These are phyloP conservation scores for Plantago rigida DNA, from an alignment of 305 asterid genomes.

Conservation along the genomic window DNA sequence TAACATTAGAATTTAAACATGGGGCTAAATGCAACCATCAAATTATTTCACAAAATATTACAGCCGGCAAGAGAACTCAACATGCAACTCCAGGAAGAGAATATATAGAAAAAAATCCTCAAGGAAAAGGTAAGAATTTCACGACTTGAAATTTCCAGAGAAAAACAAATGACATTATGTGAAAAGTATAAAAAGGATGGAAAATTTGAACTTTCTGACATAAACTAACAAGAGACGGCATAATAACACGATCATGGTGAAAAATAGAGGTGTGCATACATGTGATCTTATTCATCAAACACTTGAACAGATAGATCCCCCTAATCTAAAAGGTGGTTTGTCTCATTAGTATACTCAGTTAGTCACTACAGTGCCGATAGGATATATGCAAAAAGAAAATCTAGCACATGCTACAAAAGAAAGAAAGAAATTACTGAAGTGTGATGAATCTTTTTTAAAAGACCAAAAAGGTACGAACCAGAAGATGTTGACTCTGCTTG, in stretches of 20 bases:
- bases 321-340: neutral
- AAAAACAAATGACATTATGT: neutral
- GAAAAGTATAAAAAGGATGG: neutral
- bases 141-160: too few relatives aligned
- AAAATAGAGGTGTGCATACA: neutral
- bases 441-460: slow-evolving; percentile 6
- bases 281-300: neutral
- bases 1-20: slow-evolving; percentile 3
- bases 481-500: slow-evolving; percentile 74
- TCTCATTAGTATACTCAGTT: neutral
- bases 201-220: neutral
- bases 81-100: neutral
- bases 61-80: neutral
- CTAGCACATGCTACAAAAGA: slow-evolving; percentile 13
- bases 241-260: neutral
- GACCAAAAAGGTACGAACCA: slow-evolving; percentile 34
- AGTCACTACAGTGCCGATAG: neutral
- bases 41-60: neutral
- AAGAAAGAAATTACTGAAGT: neutral
- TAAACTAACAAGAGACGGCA: neutral
- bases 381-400: neutral
- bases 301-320: neutral
- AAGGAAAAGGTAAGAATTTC: neutral
- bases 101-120: too few relatives aligned
- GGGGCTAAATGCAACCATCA: neutral